Evolutionary conservation across 371 early-diverging fungal genomes (phyloP).

Genomic region (Capniomyces stellatus): DNA sequence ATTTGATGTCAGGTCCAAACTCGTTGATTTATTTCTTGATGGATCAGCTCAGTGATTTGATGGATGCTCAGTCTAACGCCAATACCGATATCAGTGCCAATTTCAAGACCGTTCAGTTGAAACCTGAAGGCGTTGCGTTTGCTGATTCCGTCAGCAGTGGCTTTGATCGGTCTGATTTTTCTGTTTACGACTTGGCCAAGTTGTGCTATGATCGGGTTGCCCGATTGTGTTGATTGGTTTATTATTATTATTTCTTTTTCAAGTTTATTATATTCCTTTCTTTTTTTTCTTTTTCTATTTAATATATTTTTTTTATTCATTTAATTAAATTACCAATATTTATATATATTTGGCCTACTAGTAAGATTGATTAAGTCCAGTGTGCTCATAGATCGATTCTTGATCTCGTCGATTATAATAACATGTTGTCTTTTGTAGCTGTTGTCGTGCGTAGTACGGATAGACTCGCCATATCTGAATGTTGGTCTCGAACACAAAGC

Average conservation of each 20-base stretch:
- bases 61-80: background rate
- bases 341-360: no score
- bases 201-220: background rate
- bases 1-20: background rate
- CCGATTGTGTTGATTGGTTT: background rate
- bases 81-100: background rate
- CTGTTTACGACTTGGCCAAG: background rate
- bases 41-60: background rate
- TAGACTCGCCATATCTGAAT: no score
- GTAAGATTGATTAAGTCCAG: no score
- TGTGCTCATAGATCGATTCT: no score
- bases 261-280: no score
- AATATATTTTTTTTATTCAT: no score
- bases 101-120: background rate
- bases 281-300: background rate
- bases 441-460: no score
- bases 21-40: background rate
- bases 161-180: background rate
- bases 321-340: no score
- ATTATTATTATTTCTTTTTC: no score
- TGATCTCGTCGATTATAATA: no score
- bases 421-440: no score
- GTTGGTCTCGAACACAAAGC: no score
- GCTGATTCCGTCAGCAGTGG: background rate
- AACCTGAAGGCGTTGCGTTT: background rate